These are phyloP conservation scores for Garcia nutans DNA, from an alignment of 345 rosid genomes.

Conservation along the genomic window DNA sequence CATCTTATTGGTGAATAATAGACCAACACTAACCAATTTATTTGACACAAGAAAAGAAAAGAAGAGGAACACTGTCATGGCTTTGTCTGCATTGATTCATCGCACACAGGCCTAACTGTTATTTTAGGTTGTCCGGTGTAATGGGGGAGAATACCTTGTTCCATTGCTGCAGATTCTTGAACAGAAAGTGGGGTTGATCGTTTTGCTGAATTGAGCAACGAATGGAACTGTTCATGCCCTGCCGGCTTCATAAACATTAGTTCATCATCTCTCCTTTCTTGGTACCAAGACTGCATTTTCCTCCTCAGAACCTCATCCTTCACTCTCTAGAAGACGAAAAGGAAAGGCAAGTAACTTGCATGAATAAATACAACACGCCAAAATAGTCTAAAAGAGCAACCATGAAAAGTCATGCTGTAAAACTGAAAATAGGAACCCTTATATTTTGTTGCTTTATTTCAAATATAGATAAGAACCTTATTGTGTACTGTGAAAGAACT, in stretches of 20 bases:
- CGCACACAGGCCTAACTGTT: conserved; percentile 21
- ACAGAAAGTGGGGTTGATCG: conserved; percentile 6
- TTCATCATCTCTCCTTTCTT: conserved; percentile 29
- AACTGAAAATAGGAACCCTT: too few species aligned
- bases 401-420: background rate
- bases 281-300: conserved; percentile 36
- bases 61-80: conserved; percentile 5
- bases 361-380: background rate
- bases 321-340: conserved; percentile 51
- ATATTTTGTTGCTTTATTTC: too few species aligned
- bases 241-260: conserved; percentile 36
- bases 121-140: conserved; percentile 21
- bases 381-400: background rate
- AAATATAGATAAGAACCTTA: too few species aligned
- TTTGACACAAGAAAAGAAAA: background rate
- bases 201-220: conserved; percentile 42
- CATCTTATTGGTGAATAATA: background rate
- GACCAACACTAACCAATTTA: conserved; percentile 17
- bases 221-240: conserved; percentile 62
- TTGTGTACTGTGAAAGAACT: too few species aligned
- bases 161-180: conserved; percentile 29
- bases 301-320: conserved; percentile 69
- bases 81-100: conserved; percentile 29
- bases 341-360: background rate
- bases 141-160: conserved; percentile 13